A percentile compares a stretch with the other conserved stretches of the same genome.
Evolutionary conservation across 2,329 filamentous ascomycete species (phyloP).

Genomic region (Davidsoniella australis): DNA sequence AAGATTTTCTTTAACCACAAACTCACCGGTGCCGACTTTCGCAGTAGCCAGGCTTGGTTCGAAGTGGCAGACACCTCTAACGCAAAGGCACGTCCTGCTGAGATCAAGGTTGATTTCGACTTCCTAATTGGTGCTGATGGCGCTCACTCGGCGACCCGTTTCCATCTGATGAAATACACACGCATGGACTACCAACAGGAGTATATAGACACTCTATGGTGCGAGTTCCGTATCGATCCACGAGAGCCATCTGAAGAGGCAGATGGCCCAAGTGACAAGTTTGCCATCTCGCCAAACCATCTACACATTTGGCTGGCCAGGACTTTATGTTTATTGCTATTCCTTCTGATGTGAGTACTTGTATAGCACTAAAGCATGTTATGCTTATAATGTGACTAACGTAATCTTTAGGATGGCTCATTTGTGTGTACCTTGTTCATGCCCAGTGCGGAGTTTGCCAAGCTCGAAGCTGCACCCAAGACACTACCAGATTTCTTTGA

Average conservation of each 20-base stretch:
- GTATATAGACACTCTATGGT: slow-evolving; percentile 96
- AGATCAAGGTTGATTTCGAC: slow-evolving; percentile 77
- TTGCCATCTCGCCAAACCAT: slow-evolving; percentile 77
- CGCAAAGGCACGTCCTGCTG: slow-evolving; percentile 29
- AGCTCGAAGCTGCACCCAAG: slow-evolving; percentile 46
- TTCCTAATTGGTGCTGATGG: slow-evolving; percentile 90
- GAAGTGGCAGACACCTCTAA: slow-evolving; percentile 29
- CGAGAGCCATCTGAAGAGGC: slow-evolving; percentile 25
- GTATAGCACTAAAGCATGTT: neutral
- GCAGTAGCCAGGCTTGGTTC: slow-evolving; percentile 68
- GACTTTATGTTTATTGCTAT: slow-evolving; percentile 99
- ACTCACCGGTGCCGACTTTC: slow-evolving; percentile 77
- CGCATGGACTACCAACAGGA: slow-evolving; percentile 83
- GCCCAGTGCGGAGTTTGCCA: slow-evolving; percentile 49
- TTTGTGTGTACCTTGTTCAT: slow-evolving; percentile 94
- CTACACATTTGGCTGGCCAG: slow-evolving; percentile 89
- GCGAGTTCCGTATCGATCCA: slow-evolving; percentile 71
- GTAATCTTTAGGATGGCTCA: slow-evolving; percentile 48
- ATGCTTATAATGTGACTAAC: neutral
- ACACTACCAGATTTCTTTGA: slow-evolving; percentile 59
- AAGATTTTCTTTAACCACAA: slow-evolving; percentile 88
- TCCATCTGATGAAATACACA: slow-evolving; percentile 89
- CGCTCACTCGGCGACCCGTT: slow-evolving; percentile 78
- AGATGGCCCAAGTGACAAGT: slow-evolving; percentile 24
- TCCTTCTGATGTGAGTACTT: slow-evolving; percentile 41